phyloP scores from a whole-genome alignment of 2,329 filamentous ascomycete species.

The Nemania diffusa region DNA sequence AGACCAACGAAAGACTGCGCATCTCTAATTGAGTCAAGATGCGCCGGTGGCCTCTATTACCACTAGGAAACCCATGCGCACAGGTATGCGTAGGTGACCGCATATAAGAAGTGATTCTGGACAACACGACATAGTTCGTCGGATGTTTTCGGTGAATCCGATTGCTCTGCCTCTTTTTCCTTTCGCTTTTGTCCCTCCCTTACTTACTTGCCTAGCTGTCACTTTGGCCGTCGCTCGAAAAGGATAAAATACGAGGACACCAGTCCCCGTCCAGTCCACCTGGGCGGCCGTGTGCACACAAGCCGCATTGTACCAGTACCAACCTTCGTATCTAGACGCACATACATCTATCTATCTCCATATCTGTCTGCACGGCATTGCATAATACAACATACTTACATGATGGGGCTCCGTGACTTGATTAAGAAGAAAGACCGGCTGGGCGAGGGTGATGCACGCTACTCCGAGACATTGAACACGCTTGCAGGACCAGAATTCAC shows the following conservation, averaged over 20 bases:
- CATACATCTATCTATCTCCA: neutral
- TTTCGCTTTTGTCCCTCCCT: neutral
- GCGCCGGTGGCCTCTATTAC: constrained; percentile 13
- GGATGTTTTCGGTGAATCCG: neutral
- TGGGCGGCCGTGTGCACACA: neutral
- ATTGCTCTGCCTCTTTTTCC: neutral
- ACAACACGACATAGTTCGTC: neutral
- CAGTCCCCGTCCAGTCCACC: neutral
- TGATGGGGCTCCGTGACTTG: constrained; percentile 64
- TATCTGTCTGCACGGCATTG: neutral
- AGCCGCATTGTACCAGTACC: neutral
- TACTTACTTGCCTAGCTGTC: neutral
- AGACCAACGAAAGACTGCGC: constrained; percentile 21
- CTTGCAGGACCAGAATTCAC: constrained; percentile 73
- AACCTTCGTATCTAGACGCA: neutral
- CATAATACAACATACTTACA: neutral
- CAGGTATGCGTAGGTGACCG: neutral
- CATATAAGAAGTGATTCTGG: neutral
- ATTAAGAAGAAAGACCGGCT: constrained; percentile 65
- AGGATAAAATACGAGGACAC: neutral
- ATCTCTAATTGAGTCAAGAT: constrained; percentile 29
- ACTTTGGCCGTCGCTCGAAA: neutral
- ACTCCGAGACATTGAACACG: constrained; percentile 52
- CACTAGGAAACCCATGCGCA: neutral
- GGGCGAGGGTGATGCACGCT: constrained; percentile 50